Conservation (phyloP, 202 grass and related monocot genomes). For the Dendrocalamus latiflorus region DNA sequence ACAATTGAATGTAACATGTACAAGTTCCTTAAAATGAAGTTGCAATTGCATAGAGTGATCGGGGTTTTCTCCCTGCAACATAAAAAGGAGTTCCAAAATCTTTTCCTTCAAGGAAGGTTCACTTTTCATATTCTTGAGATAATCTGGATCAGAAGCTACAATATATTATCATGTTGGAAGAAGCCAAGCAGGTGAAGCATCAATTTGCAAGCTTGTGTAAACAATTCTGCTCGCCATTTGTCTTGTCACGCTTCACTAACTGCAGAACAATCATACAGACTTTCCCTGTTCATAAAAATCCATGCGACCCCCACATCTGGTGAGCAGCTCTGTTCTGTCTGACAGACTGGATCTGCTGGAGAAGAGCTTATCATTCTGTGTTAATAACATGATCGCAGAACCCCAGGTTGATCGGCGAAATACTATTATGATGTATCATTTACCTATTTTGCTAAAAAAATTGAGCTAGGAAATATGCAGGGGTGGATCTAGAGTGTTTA, state of each 20-base stretch:
- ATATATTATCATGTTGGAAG: not conserved
- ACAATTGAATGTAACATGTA: not conserved
- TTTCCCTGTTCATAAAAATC: not conserved
- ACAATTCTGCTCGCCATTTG: not conserved
- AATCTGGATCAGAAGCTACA: not conserved
- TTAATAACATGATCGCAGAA: not conserved
- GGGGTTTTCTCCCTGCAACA: not conserved
- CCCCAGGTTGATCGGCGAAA: too few relatives aligned
- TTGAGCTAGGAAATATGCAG: too few relatives aligned
- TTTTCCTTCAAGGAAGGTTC: too few relatives aligned
- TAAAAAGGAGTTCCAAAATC: not conserved
- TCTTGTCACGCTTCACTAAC: not conserved
- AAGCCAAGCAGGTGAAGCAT: slow-evolving; percentile 4
- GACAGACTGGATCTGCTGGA: not conserved
- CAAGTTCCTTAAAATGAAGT: not conserved
- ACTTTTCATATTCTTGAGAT: not conserved
- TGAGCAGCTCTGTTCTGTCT: not conserved
- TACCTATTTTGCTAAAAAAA: too few relatives aligned
- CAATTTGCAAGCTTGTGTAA: not conserved
- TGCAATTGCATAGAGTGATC: not conserved
- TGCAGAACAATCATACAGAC: not conserved
- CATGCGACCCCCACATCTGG: too few relatives aligned
- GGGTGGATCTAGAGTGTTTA: too few relatives aligned
- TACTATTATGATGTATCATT: too few relatives aligned
- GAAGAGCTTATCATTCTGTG: not conserved